Evolutionary conservation across 2,329 filamentous ascomycete genomes (phyloP), one percentile per base, ranked within the genome.

Genomic region (Thielaviopsis ethacetica): DNA sequence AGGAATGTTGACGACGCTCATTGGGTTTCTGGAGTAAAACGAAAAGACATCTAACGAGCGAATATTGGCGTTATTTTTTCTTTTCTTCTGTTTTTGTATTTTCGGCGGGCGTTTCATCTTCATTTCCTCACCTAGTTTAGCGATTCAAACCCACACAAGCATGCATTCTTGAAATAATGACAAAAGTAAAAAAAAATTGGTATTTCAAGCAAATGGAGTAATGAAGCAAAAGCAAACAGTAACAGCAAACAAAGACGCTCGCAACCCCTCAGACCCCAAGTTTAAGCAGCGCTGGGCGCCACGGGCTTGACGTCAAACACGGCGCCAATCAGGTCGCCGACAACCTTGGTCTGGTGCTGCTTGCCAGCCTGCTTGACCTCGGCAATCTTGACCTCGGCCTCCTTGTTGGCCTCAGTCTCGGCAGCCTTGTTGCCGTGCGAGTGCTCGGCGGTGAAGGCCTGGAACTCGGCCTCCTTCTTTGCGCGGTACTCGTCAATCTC

Each of bases 381-480:
- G 71, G 84, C 79, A 66, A 97, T 83, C 73, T 94, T 84, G 66
- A 72, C 77, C 62, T 95, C 88, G 63, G 86, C 86, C 65, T 84
- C 81, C 70, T 78, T 76, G 79, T 94, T 94, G 66, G 91, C 91
- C 71, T 89, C 72, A 51, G 82, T 79, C 71, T 91, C 86, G 64
- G 87, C 86, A 65, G 83, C 78, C 69, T 82, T 75, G 79, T 96
- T 96, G 68, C 91, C 91, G 71, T 88, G 88, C 67, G 87, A 85
- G 75, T 98, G 91, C 91, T 97, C 76, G 63, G 88, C 80, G 77
- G 97, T 90, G 68, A 95, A 97, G 70, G 86, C 85, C 78, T 93
- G 91, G 77, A 90, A 97, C 73, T 97, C 91, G 41, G 87, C 81
- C 68, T 98, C 93, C 77, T 96, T 98, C 67, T 85, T 75, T 68